Evolutionary conservation across 73 alveolate species (phyloP), one percentile per base, ranked within the genome.

Genomic region (Paramecium caudatum): DNA sequence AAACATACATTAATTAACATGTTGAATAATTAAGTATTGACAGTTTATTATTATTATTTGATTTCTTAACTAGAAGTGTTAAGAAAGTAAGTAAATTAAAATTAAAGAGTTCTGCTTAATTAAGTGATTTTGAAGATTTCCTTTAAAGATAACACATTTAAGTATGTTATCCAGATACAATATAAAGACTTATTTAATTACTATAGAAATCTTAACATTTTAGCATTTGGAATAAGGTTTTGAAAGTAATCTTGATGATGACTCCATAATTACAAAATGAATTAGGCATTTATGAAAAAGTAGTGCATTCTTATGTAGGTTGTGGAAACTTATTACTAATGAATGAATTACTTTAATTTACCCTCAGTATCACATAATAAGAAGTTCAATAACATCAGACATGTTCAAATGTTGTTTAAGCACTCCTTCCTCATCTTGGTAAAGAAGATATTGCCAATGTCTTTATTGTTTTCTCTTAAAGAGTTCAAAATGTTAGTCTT

Each of bases 41-140:
- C 19, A 74, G 32, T 21, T 23, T 74, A 13, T 46, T 74, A 0
- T 19, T 74, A 23, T 37, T 74, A 74, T 74, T 74, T 43, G 88
- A 74, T 43, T 74, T 74, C 32, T 43, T 74, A 5, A 27, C 88
- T 7, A 27, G 55, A 41, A 21, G 69, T 39, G 65, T 74, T 0
- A 74, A 21, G 41, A 74, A 45, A 13, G 39, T 74, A 8, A 74
- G 43, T 74, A 74, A 74, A 74, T n/a, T 27, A 12, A 74, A 36
- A 43, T 39, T 13, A 9, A 74, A 47, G 32, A 32, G 68, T 2
- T 21, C 36, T 10, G 32, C 49, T 36, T 13, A 74, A 74, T 55
- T 55, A 8, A 21, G 37, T 74, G 88, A 74, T 21, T 74, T 74
- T 39, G 88, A 74, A 4, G 88, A 74, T 15, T 74, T 74, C 61